A percentile compares a stretch with the other conserved stretches of the same genome.
Evolutionary conservation across 192 early-diverging fungal species (phyloP).

Genomic region (Coemansia sp.): DNA sequence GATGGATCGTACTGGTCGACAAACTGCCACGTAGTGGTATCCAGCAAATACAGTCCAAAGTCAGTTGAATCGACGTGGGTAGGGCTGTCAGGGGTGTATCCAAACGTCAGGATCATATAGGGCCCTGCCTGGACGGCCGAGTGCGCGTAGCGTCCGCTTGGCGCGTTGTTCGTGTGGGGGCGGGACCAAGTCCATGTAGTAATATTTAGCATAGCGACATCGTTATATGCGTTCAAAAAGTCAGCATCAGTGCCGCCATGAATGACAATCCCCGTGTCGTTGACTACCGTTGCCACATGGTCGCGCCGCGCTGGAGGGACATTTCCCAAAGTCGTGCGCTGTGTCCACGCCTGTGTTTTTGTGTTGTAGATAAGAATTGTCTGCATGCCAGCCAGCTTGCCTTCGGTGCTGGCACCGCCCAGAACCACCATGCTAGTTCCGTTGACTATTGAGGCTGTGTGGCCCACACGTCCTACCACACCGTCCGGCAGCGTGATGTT

Average conservation of each 20-base stretch:
- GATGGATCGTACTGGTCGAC: conserved; percentile 35
- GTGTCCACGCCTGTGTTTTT: conserved; percentile 27
- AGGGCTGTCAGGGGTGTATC: conserved; percentile 9
- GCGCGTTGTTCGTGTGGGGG: conserved; percentile 15
- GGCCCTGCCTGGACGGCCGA: conserved; percentile 41
- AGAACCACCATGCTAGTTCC: conserved; percentile 46
- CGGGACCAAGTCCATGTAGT: conserved; percentile 44
- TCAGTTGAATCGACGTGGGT: conserved; percentile 11
- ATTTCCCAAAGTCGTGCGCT: conserved; percentile 22
- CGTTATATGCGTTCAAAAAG: conserved; percentile 29
- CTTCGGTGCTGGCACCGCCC: conserved; percentile 18
- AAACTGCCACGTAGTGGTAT: conserved; percentile 42
- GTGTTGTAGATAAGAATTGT: conserved; percentile 35
- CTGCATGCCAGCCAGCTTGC: conserved; percentile 24
- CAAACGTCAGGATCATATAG: conserved; percentile 47
- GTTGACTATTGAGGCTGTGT: conserved; percentile 33
- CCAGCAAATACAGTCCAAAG: conserved; percentile 42
- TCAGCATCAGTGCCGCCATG: conserved; percentile 42
- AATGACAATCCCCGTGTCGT: conserved; percentile 33
- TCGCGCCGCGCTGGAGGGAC: conserved; percentile 25
- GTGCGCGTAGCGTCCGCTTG: conserved; percentile 42
- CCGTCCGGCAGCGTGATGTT: conserved; percentile 32
- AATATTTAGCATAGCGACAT: conserved; percentile 52
- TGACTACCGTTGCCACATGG: conserved; percentile 47
- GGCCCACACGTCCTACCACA: conserved; percentile 38